These are phyloP conservation scores for Lolium multiflorum DNA, from an alignment of 176 grass and related monocot genomes.

Conservation along the genomic window DNA sequence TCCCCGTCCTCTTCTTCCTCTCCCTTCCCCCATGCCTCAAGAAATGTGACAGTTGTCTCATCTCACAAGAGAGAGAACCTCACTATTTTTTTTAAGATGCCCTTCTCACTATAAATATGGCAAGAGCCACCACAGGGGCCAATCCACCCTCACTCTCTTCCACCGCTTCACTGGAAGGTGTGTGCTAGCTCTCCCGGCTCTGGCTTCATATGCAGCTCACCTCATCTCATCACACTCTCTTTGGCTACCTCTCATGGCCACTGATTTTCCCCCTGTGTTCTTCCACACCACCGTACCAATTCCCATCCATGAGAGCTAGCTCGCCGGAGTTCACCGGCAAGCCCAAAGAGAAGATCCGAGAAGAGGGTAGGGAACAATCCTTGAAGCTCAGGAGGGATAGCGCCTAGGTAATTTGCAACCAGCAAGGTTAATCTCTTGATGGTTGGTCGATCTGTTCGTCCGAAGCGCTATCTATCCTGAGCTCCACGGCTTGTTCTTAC, in stretches of 20 bases:
- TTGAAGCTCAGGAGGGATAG: conserved; percentile 82
- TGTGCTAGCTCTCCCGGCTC: not conserved
- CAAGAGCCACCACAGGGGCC: conserved; percentile 18
- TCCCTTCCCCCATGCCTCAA: conserved; percentile 51
- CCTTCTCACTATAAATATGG: conserved; percentile 54
- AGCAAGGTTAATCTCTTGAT: not conserved
- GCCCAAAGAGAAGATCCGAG: not conserved
- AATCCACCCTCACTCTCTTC: conserved; percentile 41
- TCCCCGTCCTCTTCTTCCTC: conserved; percentile 2
- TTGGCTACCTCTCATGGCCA: not conserved
- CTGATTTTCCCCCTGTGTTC: not conserved
- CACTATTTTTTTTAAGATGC: not conserved
- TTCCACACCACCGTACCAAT: not conserved
- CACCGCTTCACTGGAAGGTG: not conserved
- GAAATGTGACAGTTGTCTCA: conserved; percentile 57
- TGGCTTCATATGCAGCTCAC: not conserved
- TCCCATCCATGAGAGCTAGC: not conserved
- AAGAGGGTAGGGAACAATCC: conserved; percentile 50
- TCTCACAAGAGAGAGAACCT: not conserved
- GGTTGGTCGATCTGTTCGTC: conserved; percentile 42
- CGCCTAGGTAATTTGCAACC: conserved; percentile 42
- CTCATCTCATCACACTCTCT: not conserved
- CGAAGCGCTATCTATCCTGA: conserved; percentile 72
- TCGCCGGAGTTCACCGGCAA: not conserved
- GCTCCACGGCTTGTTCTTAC: conserved; percentile 67